phyloP scores from a whole-genome alignment of 106 monocot genomes.

The Dioscorea zingiberensis region DNA sequence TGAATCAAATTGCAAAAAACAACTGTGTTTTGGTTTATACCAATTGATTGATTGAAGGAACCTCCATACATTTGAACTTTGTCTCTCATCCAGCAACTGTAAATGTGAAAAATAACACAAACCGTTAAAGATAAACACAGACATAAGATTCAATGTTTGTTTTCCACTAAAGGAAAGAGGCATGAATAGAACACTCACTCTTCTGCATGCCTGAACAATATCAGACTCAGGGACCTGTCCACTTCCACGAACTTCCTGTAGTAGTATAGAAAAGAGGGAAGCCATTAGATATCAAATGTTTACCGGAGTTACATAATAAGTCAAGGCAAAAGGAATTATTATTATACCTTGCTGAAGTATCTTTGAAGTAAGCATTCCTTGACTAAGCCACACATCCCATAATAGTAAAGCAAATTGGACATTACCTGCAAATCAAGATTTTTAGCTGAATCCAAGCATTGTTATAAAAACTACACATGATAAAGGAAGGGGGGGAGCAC shows the following conservation, averaged over 20 bases:
- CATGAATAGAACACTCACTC: constrained; percentile 31
- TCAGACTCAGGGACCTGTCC: constrained; percentile 52
- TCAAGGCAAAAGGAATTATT: background rate
- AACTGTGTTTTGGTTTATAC: constrained; percentile 14
- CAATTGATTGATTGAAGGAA: constrained; percentile 70
- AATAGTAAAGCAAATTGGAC: constrained; percentile 71
- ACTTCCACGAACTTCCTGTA: constrained; percentile 57
- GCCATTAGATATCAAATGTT: too few species aligned
- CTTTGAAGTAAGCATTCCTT: constrained; percentile 65
- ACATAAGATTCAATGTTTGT: background rate
- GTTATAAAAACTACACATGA: background rate
- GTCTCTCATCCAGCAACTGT: constrained; percentile 61
- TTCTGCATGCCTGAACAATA: constrained; percentile 68
- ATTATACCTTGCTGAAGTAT: constrained; percentile 74
- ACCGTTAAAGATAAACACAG: too few species aligned
- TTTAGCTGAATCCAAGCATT: too few species aligned
- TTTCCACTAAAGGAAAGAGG: too few species aligned
- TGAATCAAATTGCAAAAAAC: too few species aligned
- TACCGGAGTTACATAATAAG: too few species aligned
- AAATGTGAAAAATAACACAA: background rate
- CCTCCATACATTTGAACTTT: constrained; percentile 44
- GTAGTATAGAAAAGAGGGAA: background rate
- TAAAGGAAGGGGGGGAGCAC: background rate
- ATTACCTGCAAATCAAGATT: constrained; percentile 40
- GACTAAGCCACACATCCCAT: constrained; percentile 74